Base-by-base conservation (phyloP, 2,329 filamentous ascomycete species). In the Coleophoma crateriformis region DNA sequence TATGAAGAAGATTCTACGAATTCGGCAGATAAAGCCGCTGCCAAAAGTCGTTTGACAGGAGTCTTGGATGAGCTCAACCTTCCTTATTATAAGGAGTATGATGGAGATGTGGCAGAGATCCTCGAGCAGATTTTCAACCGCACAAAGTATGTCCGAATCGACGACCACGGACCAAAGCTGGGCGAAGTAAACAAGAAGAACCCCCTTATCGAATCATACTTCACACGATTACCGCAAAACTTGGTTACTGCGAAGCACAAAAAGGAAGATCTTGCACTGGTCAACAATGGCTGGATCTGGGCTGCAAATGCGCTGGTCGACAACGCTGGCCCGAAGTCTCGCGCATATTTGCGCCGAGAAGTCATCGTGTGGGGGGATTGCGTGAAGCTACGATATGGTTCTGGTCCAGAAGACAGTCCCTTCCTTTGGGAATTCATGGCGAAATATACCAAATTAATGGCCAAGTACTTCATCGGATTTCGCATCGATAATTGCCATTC, bases 211-310 rank as follows among this genome's bases (percentile, higher is more conserved):
- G 94, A 99, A 72, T 78, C 87, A 0, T 99, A 99, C 71, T 99
- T 99, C 68, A 97, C 94, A 0, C 83, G 92, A 27, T 75, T 99
- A 38, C 88, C 91, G 1, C 66, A 79, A 32, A 96, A 95, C 60
- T 81, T 87, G 11, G 81, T 77, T 11, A 96, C 94, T 0, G 77
- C 82, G 53, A 84, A 88, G 61, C 86, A 95, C 62, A 84, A 84
- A 50, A 77, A 84, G 1, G 85, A 85, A 50, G 85, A 90, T 40
- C 76, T 95, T 42, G 88, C 89, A 2, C 72, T 99, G 46, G 91
- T 85, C 38, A 97, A 97, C 70, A 99, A 99, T 64, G 94, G 94
- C 40, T 99, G 94, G 94, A 91, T 99, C 8, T 99, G 94, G 94
- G 92, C 89, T 51, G 92, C 92, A 6, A 95, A 97, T 69, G 92